Evolutionary conservation across 2,329 filamentous ascomycete species (phyloP).

Genomic region (Aureobasidium lini): DNA sequence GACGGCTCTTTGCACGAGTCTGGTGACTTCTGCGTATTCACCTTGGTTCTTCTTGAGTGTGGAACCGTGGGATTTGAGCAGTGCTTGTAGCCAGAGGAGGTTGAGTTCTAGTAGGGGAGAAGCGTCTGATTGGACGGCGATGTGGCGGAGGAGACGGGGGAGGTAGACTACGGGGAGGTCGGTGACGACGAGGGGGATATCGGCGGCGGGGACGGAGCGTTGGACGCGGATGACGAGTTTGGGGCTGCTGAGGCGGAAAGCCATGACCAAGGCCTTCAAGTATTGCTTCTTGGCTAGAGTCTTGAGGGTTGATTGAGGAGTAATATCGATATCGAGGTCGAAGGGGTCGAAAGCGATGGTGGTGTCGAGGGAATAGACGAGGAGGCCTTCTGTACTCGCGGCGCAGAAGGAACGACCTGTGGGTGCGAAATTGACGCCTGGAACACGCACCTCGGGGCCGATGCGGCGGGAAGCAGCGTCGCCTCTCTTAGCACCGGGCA

Average conservation of each 20-base stretch:
- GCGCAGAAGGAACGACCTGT: slow-evolving; percentile 88
- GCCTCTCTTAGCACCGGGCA: slow-evolving; percentile 82
- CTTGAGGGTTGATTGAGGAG: slow-evolving; percentile 59
- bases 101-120: slow-evolving; percentile 94
- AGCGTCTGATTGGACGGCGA: slow-evolving; percentile 79
- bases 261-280: slow-evolving; percentile 91
- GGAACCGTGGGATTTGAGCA: slow-evolving; percentile 73
- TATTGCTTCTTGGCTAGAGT: slow-evolving; percentile 75
- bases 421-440: slow-evolving; percentile 78
- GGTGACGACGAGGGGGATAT: slow-evolving; percentile 70
- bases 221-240: slow-evolving; percentile 79
- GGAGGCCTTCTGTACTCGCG: slow-evolving; percentile 84
- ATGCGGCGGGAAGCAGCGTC: slow-evolving; percentile 74
- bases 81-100: slow-evolving; percentile 79
- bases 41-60: slow-evolving; percentile 75
- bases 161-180: slow-evolving; percentile 81
- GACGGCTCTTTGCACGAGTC: slow-evolving; percentile 74
- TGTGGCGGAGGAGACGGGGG: slow-evolving; percentile 73
- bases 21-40: slow-evolving; percentile 74
- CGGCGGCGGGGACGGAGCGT: slow-evolving; percentile 66
- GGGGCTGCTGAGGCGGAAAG: slow-evolving; percentile 86
- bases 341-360: slow-evolving; percentile 87
- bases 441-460: slow-evolving; percentile 75
- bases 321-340: slow-evolving; percentile 90
- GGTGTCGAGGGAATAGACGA: slow-evolving; percentile 87